Base-by-base conservation (phyloP, 257 asterid species). In the Anisodus acutangulus region DNA sequence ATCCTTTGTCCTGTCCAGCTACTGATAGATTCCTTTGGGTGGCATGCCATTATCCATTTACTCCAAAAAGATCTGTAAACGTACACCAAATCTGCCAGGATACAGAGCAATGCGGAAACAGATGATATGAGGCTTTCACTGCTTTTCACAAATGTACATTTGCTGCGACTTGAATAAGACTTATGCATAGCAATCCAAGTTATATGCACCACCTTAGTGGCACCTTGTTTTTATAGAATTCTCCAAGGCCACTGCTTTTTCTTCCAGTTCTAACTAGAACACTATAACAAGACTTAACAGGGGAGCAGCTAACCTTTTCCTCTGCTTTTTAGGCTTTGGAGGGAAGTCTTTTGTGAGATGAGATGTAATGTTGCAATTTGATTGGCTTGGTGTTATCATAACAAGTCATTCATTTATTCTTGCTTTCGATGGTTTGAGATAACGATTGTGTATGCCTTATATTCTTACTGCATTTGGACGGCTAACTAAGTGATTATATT, bases 311-410 rank as follows among this genome's bases (percentile, higher is more conserved):
- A 31, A 31, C 35, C 35, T 31, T 31, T 31, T 31, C 35, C 26
- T 45, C 59, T 72, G 60, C 60, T 19, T 72, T 72, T 74, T 49
- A 74, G 39, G 19, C 47, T 19, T 49, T 74, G 80, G 60, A 49
- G 80, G 57, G 7, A 19, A 72, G 59, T 47, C 59, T 41, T 45
- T 47, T 47, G 17, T 72, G 11, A 72, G 80, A 22, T 72, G 72
- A 31, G 47, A 66, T 66, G 12, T 66, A 12, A 31, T 9, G 31
- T 31, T 31, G 35, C 35, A 31, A 31, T 31, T 35, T 66, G 72
- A 12, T 35, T 13, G 7, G 72, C 12, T 66, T 35, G n/a, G 47
- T 31, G 80, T 74, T 11, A 72, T 51, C 43, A 22, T 49, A 22
- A 12, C 22, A 49, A 51, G 49, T 74, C 11, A 13, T 51, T 78